phyloP scores from a whole-genome alignment of 225 moss, liverwort and hornwort species.

The Polytrichum formosum region DNA sequence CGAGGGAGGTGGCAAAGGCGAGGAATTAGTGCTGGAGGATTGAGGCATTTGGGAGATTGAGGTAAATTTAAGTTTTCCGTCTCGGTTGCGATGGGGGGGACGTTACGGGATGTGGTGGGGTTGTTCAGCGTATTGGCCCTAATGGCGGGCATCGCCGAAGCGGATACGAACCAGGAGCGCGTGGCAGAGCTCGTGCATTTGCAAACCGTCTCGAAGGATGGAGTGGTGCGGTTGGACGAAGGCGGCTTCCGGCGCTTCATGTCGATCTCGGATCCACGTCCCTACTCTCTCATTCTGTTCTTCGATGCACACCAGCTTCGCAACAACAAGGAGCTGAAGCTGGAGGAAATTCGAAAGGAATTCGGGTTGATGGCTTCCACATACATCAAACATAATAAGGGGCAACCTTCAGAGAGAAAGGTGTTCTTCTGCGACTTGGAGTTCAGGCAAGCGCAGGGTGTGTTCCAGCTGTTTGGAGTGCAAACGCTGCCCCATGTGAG shows the following conservation, averaged over 20 bases:
- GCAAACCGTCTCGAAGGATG: constrained; percentile 59
- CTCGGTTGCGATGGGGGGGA: constrained; percentile 10
- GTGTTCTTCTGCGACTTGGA: constrained; percentile 77
- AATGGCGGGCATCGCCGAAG: constrained; percentile 19
- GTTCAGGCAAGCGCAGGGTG: constrained; percentile 67
- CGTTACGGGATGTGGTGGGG: constrained; percentile 5
- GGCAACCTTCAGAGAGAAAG: constrained; percentile 34
- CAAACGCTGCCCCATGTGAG: constrained; percentile 66
- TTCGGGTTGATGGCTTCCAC: constrained; percentile 61
- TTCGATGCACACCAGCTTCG: constrained; percentile 78
- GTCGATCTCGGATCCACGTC: constrained; percentile 41
- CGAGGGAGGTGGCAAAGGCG: too few species aligned
- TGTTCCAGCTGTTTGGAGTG: constrained; percentile 73
- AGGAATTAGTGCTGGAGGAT: not conserved
- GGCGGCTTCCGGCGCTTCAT: constrained; percentile 51
- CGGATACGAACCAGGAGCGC: constrained; percentile 46
- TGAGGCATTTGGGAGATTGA: not conserved
- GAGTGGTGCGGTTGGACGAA: constrained; percentile 67
- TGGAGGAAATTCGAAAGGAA: constrained; percentile 65
- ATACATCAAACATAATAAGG: constrained; percentile 46
- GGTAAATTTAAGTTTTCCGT: too few species aligned
- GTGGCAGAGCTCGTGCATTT: constrained; percentile 54
- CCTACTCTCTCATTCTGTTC: constrained; percentile 69
- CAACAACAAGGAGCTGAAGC: constrained; percentile 55
- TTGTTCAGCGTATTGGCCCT: constrained; percentile 8